Evolutionary conservation across 164 flowering plant species (phyloP).

Genomic region (Brasenia schreberi): DNA sequence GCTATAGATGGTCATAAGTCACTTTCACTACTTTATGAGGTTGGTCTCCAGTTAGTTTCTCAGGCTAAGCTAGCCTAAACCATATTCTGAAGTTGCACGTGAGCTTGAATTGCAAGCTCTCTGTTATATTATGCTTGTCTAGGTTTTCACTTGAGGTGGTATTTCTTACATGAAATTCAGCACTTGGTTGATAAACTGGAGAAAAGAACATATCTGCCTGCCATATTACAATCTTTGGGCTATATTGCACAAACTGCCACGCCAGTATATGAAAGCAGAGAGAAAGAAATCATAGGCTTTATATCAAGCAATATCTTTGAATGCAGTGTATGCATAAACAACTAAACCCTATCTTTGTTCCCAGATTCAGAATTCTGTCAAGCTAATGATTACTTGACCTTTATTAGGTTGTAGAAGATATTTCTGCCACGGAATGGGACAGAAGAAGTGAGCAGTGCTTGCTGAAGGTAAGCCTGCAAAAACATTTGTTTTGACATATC

Average conservation of each 20-base stretch:
- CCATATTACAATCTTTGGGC: conserved; percentile 87
- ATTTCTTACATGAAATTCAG: conserved; percentile 29
- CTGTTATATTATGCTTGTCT: too few species aligned
- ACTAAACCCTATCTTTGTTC: too few species aligned
- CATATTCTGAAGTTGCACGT: too few species aligned
- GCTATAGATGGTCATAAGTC: conserved; percentile 91
- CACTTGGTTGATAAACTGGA: conserved; percentile 90
- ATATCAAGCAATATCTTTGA: conserved; percentile 50
- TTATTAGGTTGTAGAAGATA: conserved; percentile 46
- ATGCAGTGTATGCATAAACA: conserved; percentile 33
- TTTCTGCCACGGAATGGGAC: conserved; percentile 41
- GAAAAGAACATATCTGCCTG: conserved; percentile 68
- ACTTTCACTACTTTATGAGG: conserved; percentile 93
- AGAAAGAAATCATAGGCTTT: conserved; percentile 63
- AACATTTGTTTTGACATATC: too few species aligned
- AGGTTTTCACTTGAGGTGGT: conserved; percentile 9
- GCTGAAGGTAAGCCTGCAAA: conserved; percentile 51
- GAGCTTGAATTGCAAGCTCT: too few species aligned
- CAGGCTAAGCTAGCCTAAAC: background rate
- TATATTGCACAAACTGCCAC: conserved; percentile 94
- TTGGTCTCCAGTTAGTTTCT: conserved; percentile 8
- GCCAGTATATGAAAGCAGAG: conserved; percentile 96
- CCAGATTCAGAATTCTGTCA: too few species aligned
- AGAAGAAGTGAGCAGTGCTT: conserved; percentile 75
- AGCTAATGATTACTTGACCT: too few species aligned